Evolutionary conservation across 2,329 filamentous ascomycete species (phyloP), one percentile per base, ranked within the genome.

Genomic region (Diaporthe velutina): DNA sequence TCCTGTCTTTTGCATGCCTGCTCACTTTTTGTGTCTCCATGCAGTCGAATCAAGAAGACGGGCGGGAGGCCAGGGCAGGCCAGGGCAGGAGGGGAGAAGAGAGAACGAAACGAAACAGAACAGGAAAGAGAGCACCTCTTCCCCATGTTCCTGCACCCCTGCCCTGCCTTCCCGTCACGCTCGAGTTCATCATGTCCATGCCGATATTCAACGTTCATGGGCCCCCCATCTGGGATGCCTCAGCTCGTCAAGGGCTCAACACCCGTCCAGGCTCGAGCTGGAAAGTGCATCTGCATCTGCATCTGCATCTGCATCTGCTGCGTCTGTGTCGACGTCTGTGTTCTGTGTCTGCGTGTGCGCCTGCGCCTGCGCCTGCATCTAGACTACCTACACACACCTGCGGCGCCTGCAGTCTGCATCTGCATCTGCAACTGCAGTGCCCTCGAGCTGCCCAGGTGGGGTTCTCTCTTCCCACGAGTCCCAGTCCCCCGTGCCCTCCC

Each of bases 401-500:
- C 64, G n/a, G 48, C 61, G 61, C 9, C 64, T 68, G 64, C 64
- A 68, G 33, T 22, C 64, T 68, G 64, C 64, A 68, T 50, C 61
- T 66, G 61, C 42, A 66, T 10, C 64, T 54, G 64, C 64, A 67
- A 42, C 58, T 42, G 42, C 61, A n/a, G 12, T 13, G 30, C 40
- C 45, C 45, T 67, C 35, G 22, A 38, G 45, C 22, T 38, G 64
- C 48, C n/a, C 64, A 68, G 64, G 64, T 68, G 64, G 64, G 64
- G 64, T 68, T 66, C 45, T 40, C 35, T 38, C 35, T 66, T n/a
- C 7, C n/a, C 40, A n/a, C 13, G 64, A 40, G 33, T 42, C 40
- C 64, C 15, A 48, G 64, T 68, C 48, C 64, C 57, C 48, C 64
- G 64, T 68, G n/a, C 33, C 64, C 64, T 54, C 64, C 64, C 45